These are phyloP conservation scores for Metschnikowia rubicola DNA, from an alignment of 805 yeast species.

Conservation along the genomic window DNA sequence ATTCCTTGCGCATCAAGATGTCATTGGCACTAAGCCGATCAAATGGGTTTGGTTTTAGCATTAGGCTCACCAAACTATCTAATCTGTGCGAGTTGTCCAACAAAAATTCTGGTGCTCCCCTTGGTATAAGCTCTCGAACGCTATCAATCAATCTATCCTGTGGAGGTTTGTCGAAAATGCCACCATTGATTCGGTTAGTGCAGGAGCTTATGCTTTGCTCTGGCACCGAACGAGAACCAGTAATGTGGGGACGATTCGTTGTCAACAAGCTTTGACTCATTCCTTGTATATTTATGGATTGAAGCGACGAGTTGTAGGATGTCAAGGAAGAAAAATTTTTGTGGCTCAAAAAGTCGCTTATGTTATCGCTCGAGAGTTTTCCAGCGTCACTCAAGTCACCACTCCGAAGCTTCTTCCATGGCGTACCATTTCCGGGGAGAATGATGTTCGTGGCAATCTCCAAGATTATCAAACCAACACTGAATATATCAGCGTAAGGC, in stretches of 20 bases:
- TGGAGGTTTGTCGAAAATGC: not conserved
- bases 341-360: conserved; percentile 40
- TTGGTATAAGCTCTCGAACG: conserved; percentile 49
- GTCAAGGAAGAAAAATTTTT: conserved; percentile 34
- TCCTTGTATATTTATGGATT: conserved; percentile 14
- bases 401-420: conserved; percentile 93
- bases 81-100: conserved; percentile 52
- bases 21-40: conserved; percentile 77
- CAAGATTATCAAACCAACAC: conserved; percentile 88
- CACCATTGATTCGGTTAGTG: not conserved
- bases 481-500: conserved; percentile 90
- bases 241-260: conserved; percentile 1
- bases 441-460: conserved; percentile 95
- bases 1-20: conserved; percentile 68
- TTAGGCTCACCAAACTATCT: conserved; percentile 78
- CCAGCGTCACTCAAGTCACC: conserved; percentile 97
- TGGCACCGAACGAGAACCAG: conserved; percentile 10
- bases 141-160: conserved; percentile 1
- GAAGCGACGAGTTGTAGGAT: conserved; percentile 27
- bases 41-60: conserved; percentile 82
- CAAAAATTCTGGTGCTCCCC: conserved; percentile 86
- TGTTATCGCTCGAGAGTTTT: conserved; percentile 54
- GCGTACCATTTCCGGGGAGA: conserved; percentile 91
- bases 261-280: conserved; percentile 9
- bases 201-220: conserved; percentile 5